These are phyloP conservation scores for sorghum (Sorghum bicolor) DNA, from an alignment of 176 grass and related monocot genomes.

Conservation along the genomic window Sorghum_bicolor_NCBIv3 NC_012876.2:62837001-62837500, in stretches of 20 bases:
- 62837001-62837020: no score
- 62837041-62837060: no score
- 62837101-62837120: no score
- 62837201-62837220: neutral
- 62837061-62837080: no score
- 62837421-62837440: neutral
- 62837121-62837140: neutral
- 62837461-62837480: no score
- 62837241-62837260: neutral
- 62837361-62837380: neutral
- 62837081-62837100: no score
- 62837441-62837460: neutral
- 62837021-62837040: no score
- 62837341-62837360: neutral
- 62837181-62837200: neutral
- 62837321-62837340: accelerated
- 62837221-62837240: neutral
- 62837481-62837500: neutral
- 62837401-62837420: no score
- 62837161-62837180: accelerated
- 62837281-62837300: neutral
- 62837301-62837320: neutral
- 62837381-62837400: neutral
- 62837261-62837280: accelerated
- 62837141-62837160: no score